Conservation (phyloP, 2,329 filamentous ascomycete genomes). For the Aspergillus texensis region DNA sequence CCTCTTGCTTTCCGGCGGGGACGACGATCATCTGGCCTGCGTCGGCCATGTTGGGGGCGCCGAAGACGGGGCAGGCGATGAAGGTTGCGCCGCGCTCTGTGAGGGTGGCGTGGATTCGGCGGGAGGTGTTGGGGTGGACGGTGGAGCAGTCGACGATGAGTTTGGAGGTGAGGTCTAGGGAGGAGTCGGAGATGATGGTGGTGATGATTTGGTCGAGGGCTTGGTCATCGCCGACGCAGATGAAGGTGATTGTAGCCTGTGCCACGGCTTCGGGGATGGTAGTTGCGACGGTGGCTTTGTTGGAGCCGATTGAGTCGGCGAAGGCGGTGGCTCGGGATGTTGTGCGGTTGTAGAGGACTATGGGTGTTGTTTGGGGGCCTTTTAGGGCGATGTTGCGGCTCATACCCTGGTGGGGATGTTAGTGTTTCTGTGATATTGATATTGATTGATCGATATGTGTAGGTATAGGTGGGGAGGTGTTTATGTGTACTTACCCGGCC, state of each 20-base stretch:
- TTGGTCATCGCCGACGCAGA: constrained; percentile 76
- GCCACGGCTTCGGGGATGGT: constrained; percentile 68
- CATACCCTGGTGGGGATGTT: constrained; percentile 65
- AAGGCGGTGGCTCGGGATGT: constrained; percentile 66
- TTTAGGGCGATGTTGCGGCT: constrained; percentile 81
- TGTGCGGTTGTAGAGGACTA: constrained; percentile 82
- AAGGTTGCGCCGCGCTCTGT: constrained; percentile 68
- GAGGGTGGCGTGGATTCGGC: constrained; percentile 62
- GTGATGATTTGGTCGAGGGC: constrained; percentile 67
- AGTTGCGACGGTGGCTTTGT: constrained; percentile 65
- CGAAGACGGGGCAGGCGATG: constrained; percentile 66
- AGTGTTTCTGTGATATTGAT: constrained; percentile 2
- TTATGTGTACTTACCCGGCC: constrained; percentile 63
- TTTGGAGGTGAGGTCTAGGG: constrained; percentile 66
- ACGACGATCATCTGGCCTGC: constrained; percentile 72
- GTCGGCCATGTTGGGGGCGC: constrained; percentile 52
- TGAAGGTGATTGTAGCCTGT: constrained; percentile 76
- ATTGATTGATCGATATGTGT: not conserved
- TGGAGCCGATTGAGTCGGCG: constrained; percentile 59
- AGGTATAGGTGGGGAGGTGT: not conserved
- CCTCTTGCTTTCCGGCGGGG: constrained; percentile 64
- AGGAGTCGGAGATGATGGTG: constrained; percentile 50
- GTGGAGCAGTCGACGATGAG: constrained; percentile 87
- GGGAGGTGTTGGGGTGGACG: constrained; percentile 79
- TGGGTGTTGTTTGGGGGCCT: constrained; percentile 68